A percentile compares a stretch with the other conserved stretches of the same genome.
Evolutionary conservation across 2,329 filamentous ascomycete species (phyloP).

Genomic region (Metarhizium rileyi): DNA sequence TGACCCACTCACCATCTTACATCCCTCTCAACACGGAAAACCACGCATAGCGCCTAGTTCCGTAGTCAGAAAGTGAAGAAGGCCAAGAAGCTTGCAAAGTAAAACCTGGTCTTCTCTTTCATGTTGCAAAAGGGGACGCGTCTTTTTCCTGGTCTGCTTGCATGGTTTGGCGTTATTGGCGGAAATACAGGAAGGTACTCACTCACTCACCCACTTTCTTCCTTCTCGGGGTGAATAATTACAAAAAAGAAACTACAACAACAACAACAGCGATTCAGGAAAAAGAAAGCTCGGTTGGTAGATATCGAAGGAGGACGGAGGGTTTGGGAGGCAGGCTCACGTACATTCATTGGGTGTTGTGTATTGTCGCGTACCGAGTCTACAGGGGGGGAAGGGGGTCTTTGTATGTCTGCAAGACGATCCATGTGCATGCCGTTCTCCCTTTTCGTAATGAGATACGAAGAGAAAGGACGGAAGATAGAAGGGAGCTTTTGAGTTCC

Average conservation of each 20-base stretch:
- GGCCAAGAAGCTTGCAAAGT: background rate
- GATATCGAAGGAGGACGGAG: background rate
- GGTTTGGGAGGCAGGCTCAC: too few species aligned
- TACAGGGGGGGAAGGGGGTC: background rate
- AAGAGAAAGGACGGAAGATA: background rate
- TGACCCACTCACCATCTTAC: background rate
- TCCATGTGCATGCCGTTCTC: background rate
- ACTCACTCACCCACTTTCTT: background rate
- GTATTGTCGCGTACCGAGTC: too few species aligned
- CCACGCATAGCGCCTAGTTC: background rate
- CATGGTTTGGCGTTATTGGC: slow-evolving; percentile 32
- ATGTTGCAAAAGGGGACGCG: background rate
- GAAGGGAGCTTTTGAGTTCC: slow-evolving; percentile 1
- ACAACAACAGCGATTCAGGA: background rate
- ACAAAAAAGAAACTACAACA: background rate
- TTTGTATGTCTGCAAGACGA: background rate
- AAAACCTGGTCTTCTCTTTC: background rate
- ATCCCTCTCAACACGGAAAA: background rate
- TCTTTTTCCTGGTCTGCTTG: slow-evolving; percentile 29
- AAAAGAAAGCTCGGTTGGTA: background rate
- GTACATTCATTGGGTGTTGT: too few species aligned
- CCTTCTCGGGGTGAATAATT: background rate
- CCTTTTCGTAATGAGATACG: background rate
- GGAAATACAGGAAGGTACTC: slow-evolving; percentile 12
- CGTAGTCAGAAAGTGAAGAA: background rate